Evolutionary conservation across 305 asterid genomes (phyloP).

Genomic region (Fraxinus xanthoxyloides): DNA sequence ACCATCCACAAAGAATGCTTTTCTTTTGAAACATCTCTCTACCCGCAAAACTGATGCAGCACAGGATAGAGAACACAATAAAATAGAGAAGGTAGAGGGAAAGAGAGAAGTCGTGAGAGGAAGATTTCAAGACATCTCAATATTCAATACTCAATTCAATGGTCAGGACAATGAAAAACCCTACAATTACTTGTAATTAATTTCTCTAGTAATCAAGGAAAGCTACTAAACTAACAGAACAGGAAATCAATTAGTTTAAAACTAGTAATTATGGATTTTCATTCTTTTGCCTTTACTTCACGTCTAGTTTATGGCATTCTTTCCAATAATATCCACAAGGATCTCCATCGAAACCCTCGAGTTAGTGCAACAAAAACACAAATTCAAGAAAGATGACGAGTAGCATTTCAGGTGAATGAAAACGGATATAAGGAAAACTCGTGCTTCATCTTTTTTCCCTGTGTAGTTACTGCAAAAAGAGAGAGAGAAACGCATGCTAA

Average conservation of each 20-base stretch:
- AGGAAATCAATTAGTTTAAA: neutral
- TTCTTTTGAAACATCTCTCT: neutral
- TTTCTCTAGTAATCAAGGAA: neutral
- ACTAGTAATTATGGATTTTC: neutral
- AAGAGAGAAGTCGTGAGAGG: neutral
- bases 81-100: neutral
- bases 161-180: neutral
- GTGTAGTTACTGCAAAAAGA: constrained; percentile 3
- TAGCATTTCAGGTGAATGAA: constrained; percentile 17
- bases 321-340: neutral
- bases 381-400: neutral
- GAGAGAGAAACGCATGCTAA: neutral
- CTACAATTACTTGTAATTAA: neutral
- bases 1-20: neutral
- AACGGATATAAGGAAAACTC: constrained; percentile 1
- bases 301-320: neutral
- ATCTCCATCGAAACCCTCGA: neutral
- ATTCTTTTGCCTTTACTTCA: neutral
- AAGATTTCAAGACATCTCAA: neutral
- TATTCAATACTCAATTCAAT: neutral
- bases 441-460: neutral
- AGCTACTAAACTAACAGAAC: neutral
- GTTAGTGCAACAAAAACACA: neutral
- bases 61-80: neutral
- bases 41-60: neutral